Conservation (phyloP, 2,329 filamentous ascomycete species). For the Salinomyces thailandicus region DNA sequence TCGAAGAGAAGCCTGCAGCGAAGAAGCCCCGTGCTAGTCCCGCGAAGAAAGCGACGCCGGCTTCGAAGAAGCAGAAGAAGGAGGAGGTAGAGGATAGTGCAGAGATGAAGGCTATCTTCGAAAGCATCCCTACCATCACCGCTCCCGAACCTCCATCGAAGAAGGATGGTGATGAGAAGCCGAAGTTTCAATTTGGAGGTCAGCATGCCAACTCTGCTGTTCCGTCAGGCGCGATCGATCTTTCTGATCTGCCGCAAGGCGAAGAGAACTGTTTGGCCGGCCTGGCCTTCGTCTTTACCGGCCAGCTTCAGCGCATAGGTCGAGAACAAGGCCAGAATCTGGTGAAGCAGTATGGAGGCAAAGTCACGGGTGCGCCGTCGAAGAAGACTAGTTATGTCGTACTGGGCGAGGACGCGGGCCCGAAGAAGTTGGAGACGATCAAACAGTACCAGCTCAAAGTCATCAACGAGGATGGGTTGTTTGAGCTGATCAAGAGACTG, state of each 20-base stretch:
- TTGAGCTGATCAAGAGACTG: conserved; percentile 68
- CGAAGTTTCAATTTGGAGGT: conserved; percentile 71
- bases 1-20: conserved; percentile 44
- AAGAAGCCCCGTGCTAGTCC: conserved; percentile 39
- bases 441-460: conserved; percentile 70
- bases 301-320: conserved; percentile 66
- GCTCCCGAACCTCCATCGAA: conserved; percentile 74
- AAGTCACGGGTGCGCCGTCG: conserved; percentile 74
- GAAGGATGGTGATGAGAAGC: conserved; percentile 32
- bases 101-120: conserved; percentile 70
- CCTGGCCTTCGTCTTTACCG: conserved; percentile 90
- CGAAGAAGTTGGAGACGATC: conserved; percentile 85
- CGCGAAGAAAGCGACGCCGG: conserved; percentile 41
- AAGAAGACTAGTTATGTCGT: conserved; percentile 92
- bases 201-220: conserved; percentile 38
- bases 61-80: conserved; percentile 53
- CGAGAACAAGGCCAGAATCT: conserved; percentile 76
- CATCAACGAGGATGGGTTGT: conserved; percentile 87
- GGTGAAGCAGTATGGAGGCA: conserved; percentile 89
- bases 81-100: conserved; percentile 56
- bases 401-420: conserved; percentile 80
- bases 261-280: conserved; percentile 83
- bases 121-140: conserved; percentile 72
- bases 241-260: conserved; percentile 66
- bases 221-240: conserved; percentile 52